Conservation (phyloP, 2,329 filamentous ascomycete genomes). For the Epichloe uncinata region DNA sequence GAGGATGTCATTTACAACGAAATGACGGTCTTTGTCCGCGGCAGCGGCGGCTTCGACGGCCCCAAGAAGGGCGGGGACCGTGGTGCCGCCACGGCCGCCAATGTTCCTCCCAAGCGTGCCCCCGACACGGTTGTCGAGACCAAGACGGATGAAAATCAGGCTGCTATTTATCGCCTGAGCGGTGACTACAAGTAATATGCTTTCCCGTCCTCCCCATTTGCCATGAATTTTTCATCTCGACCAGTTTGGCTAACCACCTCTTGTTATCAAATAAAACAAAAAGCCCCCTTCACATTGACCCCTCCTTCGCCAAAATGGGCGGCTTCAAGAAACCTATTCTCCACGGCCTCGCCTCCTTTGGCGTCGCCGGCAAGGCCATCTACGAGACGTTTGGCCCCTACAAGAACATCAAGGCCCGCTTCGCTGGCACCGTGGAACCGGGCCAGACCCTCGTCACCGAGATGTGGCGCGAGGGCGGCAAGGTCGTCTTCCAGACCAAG, state of each 20-base stretch:
- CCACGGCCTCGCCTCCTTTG: slow-evolving; percentile 93
- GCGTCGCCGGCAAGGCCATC: slow-evolving; percentile 81
- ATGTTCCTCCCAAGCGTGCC: slow-evolving; percentile 61
- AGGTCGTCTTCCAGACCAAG: slow-evolving; percentile 72
- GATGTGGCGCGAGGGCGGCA: slow-evolving; percentile 82
- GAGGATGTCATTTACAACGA: slow-evolving; percentile 97
- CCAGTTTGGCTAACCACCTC: background rate
- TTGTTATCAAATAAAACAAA: background rate
- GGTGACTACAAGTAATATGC: slow-evolving; percentile 79
- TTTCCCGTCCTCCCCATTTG: background rate
- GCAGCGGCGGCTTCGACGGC: slow-evolving; percentile 82
- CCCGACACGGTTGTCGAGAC: slow-evolving; percentile 78
- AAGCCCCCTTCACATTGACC: slow-evolving; percentile 84
- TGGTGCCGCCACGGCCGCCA: slow-evolving; percentile 65
- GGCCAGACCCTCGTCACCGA: slow-evolving; percentile 85
- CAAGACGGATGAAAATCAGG: slow-evolving; percentile 80
- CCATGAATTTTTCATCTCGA: background rate
- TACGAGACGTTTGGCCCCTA: slow-evolving; percentile 70
- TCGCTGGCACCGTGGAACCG: slow-evolving; percentile 72
- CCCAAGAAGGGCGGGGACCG: slow-evolving; percentile 63
- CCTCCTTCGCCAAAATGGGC: slow-evolving; percentile 83
- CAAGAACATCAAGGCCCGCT: slow-evolving; percentile 87
- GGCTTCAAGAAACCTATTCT: slow-evolving; percentile 92
- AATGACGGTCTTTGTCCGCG: slow-evolving; percentile 81
- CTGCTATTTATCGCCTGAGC: slow-evolving; percentile 81